Conservation (phyloP, 1,284 basidiomycete genomes). For the Melampsora americana region DNA sequence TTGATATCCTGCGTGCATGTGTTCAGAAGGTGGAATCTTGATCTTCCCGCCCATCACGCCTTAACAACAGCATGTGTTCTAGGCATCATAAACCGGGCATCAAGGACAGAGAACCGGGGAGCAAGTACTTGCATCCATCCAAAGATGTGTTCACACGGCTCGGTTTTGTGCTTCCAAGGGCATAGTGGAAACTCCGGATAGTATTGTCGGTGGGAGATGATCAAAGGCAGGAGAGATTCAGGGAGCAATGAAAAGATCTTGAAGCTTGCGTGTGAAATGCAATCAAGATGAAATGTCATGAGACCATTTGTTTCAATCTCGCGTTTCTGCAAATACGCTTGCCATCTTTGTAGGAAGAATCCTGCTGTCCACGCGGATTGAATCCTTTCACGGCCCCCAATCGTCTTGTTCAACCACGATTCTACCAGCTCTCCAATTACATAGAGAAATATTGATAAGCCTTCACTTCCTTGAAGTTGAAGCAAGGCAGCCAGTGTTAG, state of each 20-base stretch:
- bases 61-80: too few relatives aligned
- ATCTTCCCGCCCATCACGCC: conserved; percentile 16
- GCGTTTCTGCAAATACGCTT: conserved; percentile 6
- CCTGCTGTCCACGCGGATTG: conserved; percentile 12
- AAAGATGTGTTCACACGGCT: conserved; percentile 23
- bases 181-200: conserved; percentile 5
- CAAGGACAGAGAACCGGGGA: conserved; percentile 7
- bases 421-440: conserved; percentile 20
- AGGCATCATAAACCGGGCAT: conserved; percentile 3
- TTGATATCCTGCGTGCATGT: not conserved
- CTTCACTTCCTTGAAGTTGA: not conserved
- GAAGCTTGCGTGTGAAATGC: conserved; percentile 16
- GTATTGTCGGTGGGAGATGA: conserved; percentile 18
- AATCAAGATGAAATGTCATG: not conserved
- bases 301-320: conserved; percentile 1
- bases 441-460: not conserved
- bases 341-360: not conserved
- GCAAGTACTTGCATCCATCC: conserved; percentile 12
- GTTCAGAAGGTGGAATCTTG: conserved; percentile 22
- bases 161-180: conserved; percentile 22
- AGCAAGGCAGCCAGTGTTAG: not conserved
- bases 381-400: conserved; percentile 2
- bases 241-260: conserved; percentile 17
- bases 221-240: conserved; percentile 13
- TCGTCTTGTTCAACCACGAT: not conserved